phyloP scores from a whole-genome alignment of 177 flowering plant genomes.

The Vitis hybrid region DNA sequence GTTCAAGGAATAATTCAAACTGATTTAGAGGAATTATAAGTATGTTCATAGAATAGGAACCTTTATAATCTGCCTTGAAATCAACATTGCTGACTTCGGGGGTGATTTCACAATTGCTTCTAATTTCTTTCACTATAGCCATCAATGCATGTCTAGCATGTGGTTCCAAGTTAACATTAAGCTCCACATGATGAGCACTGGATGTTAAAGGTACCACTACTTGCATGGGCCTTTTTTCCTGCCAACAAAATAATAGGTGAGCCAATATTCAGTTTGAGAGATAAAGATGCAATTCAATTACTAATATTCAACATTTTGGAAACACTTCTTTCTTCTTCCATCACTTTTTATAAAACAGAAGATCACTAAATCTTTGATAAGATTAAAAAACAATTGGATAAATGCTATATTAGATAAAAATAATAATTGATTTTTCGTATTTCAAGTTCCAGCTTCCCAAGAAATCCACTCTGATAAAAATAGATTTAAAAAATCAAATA shows the following conservation, averaged over 20 bases:
- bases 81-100: slow-evolving; percentile 56
- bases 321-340: no score
- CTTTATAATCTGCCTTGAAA: slow-evolving; percentile 65
- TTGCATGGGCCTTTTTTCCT: slow-evolving; percentile 57
- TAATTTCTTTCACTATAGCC: slow-evolving; percentile 64
- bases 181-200: slow-evolving; percentile 73
- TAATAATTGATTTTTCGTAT: no score
- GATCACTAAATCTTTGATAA: no score
- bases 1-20: not conserved
- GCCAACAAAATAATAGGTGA: slow-evolving; percentile 7
- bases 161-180: slow-evolving; percentile 51
- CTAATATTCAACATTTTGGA: not conserved
- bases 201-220: slow-evolving; percentile 58
- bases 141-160: slow-evolving; percentile 61
- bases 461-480: no score
- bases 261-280: not conserved
- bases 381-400: no score
- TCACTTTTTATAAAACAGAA: no score
- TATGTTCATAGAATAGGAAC: slow-evolving; percentile 20
- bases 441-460: no score
- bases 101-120: slow-evolving; percentile 29
- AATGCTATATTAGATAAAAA: no score
- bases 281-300: not conserved
- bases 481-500: no score
- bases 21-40: not conserved